phyloP scores from a whole-genome alignment of 2,329 filamentous ascomycete species.

The Cercospora sesami region DNA sequence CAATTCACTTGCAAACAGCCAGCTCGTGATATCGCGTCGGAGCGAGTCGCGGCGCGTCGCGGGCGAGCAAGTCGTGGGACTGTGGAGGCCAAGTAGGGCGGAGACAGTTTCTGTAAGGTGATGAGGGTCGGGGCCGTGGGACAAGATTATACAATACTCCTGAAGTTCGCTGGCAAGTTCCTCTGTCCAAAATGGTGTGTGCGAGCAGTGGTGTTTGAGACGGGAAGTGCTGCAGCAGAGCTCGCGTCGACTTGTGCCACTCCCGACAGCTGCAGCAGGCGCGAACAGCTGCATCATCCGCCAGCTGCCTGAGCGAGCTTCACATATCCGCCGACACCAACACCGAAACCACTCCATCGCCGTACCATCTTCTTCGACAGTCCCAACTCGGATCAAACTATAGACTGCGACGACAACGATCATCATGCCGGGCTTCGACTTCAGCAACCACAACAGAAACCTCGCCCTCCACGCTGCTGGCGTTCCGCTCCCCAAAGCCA shows the following conservation, averaged over 20 bases:
- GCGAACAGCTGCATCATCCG: slow-evolving; percentile 22
- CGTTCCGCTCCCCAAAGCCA: slow-evolving; percentile 93
- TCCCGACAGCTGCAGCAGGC: slow-evolving; percentile 9
- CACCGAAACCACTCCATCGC: slow-evolving; percentile 1
- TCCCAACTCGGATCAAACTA: background rate
- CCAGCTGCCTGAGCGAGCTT: slow-evolving; percentile 17
- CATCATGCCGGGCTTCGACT: slow-evolving; percentile 93
- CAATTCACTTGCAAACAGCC: slow-evolving; percentile 3
- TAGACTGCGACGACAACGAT: background rate
- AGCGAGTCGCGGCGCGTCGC: slow-evolving; percentile 9
- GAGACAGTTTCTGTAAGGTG: background rate
- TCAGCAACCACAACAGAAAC: slow-evolving; percentile 99
- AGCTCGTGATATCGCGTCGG: slow-evolving; percentile 14
- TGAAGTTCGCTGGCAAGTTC: background rate
- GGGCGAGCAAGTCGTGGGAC: slow-evolving; percentile 9
- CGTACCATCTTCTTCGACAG: slow-evolving; percentile 17
- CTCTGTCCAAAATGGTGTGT: background rate
- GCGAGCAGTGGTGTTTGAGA: background rate
- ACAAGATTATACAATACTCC: background rate
- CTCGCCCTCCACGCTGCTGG: slow-evolving; percentile 90
- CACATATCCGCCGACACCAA: background rate
- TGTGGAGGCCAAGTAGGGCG: background rate
- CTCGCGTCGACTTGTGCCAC: slow-evolving; percentile 15
- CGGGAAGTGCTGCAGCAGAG: background rate
- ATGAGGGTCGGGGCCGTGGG: background rate